Conservation (phyloP, 2,329 filamentous ascomycete genomes). For the Camptophora hylomeconis region DNA sequence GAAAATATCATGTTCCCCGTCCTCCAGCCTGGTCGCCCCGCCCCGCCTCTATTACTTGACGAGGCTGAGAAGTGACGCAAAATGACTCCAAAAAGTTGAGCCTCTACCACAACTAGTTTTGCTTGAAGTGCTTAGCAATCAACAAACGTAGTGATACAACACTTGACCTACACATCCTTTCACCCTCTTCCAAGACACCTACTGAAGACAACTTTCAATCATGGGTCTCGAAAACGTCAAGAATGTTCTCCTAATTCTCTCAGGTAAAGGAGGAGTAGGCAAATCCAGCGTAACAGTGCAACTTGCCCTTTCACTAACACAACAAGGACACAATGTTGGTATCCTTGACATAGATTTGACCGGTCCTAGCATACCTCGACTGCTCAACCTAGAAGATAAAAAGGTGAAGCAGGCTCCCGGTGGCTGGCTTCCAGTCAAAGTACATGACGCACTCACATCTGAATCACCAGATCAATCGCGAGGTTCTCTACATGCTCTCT, state of each 20-base stretch:
- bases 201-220: no score
- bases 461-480: conserved; percentile 5
- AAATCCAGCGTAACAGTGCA: conserved; percentile 98
- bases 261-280: conserved; percentile 93
- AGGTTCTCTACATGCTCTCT: conserved; percentile 58
- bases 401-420: conserved; percentile 86
- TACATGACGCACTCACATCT: conserved; percentile 48
- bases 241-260: conserved; percentile 48
- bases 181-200: no score
- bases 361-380: conserved; percentile 87
- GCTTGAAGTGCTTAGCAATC: no score
- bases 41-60: no score
- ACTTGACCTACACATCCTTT: no score
- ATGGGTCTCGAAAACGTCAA: conserved; percentile 17
- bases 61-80: no score
- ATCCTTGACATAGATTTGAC: conserved; percentile 95
- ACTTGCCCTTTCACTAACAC: conserved; percentile 75
- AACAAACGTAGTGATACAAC: no score
- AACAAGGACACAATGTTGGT: conserved; percentile 77
- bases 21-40: no score
- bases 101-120: no score
- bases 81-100: no score
- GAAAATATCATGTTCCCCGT: no score
- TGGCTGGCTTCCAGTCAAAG: conserved; percentile 81
- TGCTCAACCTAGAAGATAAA: conserved; percentile 76